phyloP scores from a whole-genome alignment of 148 eudicot species.

The Rhododendron kiyosumense region DNA sequence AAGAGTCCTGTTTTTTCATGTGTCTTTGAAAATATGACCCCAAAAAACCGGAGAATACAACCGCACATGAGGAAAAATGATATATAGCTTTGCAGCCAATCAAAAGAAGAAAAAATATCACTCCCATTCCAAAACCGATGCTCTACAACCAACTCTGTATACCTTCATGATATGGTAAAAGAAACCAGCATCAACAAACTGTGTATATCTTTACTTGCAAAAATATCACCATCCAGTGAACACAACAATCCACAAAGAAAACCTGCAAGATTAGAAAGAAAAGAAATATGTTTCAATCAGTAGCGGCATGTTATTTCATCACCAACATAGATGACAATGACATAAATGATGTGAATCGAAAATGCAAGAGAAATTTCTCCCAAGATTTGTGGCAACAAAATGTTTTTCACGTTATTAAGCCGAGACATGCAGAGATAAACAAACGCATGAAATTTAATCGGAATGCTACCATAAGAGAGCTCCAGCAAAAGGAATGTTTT shows the following conservation, averaged over 20 bases:
- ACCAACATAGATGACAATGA: constrained; percentile 6
- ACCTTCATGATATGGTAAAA: background rate
- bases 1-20: constrained; percentile 11
- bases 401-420: background rate
- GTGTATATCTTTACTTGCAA: constrained; percentile 12
- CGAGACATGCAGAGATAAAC: background rate
- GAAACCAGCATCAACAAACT: constrained; percentile 13
- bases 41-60: background rate
- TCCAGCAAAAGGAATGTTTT: background rate
- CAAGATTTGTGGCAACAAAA: background rate
- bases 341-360: background rate
- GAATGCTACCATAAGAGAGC: background rate
- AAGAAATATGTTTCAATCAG: background rate
- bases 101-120: background rate
- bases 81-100: constrained; percentile 14
- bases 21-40: background rate
- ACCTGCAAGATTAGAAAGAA: constrained; percentile 16
- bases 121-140: constrained; percentile 7
- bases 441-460: background rate
- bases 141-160: constrained; percentile 9
- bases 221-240: background rate
- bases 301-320: background rate
- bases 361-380: background rate
- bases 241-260: constrained; percentile 11
- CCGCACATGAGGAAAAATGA: background rate